These are phyloP conservation scores for Euphorbia pulcherrima DNA, from an alignment of 345 rosid genomes.

Conservation along the genomic window DNA sequence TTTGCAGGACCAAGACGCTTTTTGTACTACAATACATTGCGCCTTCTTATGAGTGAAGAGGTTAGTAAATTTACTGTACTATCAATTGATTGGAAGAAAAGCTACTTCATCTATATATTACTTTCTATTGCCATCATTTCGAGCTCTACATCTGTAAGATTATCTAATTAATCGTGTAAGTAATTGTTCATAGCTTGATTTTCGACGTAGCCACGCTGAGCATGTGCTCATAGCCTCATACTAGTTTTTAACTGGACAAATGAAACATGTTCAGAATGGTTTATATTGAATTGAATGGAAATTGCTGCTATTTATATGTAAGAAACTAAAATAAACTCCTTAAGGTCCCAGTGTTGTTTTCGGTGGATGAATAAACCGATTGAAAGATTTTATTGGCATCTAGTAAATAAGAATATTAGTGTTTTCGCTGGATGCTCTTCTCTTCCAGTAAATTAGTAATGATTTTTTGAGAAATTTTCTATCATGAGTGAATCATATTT, in stretches of 20 bases:
- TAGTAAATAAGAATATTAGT: background rate
- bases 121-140: background rate
- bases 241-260: background rate
- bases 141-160: background rate
- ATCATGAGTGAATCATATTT: background rate
- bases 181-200: background rate
- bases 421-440: background rate
- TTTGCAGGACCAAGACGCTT: constrained; percentile 72
- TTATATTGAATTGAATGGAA: background rate
- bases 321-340: background rate
- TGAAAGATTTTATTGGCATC: background rate
- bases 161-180: background rate
- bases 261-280: background rate
- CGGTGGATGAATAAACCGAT: background rate
- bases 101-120: background rate
- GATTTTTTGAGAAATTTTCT: no score
- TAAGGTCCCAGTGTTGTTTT: background rate
- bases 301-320: background rate
- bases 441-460: background rate
- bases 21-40: constrained; percentile 63
- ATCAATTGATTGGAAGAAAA: background rate
- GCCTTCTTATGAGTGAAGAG: constrained; percentile 67
- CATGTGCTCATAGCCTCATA: no score
- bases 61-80: constrained; percentile 29
- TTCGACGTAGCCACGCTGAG: background rate